phyloP scores from a whole-genome alignment of 768 basidiomycete species.

The Fistulinella prunicolor region DNA sequence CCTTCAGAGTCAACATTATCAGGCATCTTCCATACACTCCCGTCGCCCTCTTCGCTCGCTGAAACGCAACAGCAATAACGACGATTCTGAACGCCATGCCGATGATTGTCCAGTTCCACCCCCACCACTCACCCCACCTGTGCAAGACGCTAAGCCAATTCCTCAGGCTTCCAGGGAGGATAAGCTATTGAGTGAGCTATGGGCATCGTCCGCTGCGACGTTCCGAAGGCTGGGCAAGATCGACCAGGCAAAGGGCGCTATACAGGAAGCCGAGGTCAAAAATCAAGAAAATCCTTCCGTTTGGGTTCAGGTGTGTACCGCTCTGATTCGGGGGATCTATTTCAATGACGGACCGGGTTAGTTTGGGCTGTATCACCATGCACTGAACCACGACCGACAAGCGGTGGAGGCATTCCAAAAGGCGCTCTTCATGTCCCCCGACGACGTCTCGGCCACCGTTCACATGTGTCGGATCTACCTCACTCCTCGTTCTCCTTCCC shows the following conservation, averaged over 20 bases:
- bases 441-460: constrained; percentile 74
- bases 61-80: constrained; percentile 33
- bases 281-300: constrained; percentile 86
- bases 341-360: constrained; percentile 28
- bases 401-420: constrained; percentile 82
- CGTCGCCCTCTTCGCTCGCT: constrained; percentile 57
- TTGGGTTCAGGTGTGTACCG: constrained; percentile 78
- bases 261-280: constrained; percentile 90
- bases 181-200: constrained; percentile 76
- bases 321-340: neutral
- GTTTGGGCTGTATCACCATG: constrained; percentile 73
- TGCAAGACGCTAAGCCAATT: constrained; percentile 31
- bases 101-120: constrained; percentile 39
- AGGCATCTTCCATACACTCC: constrained; percentile 83
- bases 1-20: constrained; percentile 59
- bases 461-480: constrained; percentile 80
- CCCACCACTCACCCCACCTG: constrained; percentile 34
- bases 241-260: constrained; percentile 86
- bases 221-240: constrained; percentile 87
- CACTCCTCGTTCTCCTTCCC: constrained; percentile 24
- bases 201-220: constrained; percentile 93
- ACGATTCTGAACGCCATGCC: constrained; percentile 30
- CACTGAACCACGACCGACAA: constrained; percentile 52
- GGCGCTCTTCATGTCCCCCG: constrained; percentile 81
- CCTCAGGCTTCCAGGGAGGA: constrained; percentile 52